Base-by-base conservation (phyloP, 805 yeast genomes). In the Saturnispora sekii region DNA sequence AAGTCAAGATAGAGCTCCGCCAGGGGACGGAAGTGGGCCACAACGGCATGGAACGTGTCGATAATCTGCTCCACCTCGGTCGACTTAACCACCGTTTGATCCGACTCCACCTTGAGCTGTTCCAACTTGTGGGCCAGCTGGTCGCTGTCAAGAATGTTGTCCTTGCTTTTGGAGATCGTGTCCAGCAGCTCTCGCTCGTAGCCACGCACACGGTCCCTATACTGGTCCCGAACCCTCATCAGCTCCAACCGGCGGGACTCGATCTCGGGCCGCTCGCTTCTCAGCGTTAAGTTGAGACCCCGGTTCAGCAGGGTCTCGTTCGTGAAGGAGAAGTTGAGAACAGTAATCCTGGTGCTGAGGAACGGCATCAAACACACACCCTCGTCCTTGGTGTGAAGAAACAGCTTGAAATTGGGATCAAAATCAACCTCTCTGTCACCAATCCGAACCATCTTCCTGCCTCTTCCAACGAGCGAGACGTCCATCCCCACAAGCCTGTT, bases 241-340 rank as follows among this genome's bases (percentile, higher is more conserved):
- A 85, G 57, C 36, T 75, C 79, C 1, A 63, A 51, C 46, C 89
- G 67, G 53, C 79, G 72, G 4, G 53, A 51, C 43, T 83, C 87
- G 7, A 85, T 59, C 8, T 81, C 90, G 0, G 96, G 95, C 26
- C 71, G 67, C 48, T 76, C 74, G 10, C 65, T 61, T 29, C 65
- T 59, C 34, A 90, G 61, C 0, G 84, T 66, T 42, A 72, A 60
- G 48, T 81, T 76, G 46, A 85, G 62, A 0, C 84, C 68, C 50
- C 81, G 81, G 28, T 72, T 69, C 47, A 82, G 80, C 41, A 89
- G 62, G 38, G 81, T 79, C 38, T 78, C 74, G 35, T 73, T 68
- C 1, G 95, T 83, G n/a, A 84, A 65, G 0, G 88, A 71, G 60
- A 81, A 90, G 60, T 86, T 85, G 15, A 85, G 67, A 10, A 79